Evolutionary conservation across 2,329 filamentous ascomycete genomes (phyloP).

Genomic region (Colletotrichum sp.): DNA sequence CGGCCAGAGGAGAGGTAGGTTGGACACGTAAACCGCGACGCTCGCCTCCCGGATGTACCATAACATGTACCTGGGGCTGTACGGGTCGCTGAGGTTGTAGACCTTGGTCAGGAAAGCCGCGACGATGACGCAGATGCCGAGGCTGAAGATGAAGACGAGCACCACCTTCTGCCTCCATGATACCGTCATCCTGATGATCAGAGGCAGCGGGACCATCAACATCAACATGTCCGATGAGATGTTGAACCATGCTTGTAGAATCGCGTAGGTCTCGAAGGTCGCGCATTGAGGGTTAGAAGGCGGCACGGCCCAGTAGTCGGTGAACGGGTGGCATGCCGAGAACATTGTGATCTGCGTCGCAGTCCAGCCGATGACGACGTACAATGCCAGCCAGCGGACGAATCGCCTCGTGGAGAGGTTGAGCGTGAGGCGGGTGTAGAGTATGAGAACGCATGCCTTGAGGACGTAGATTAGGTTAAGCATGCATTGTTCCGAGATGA

Average conservation of each 20-base stretch:
- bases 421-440: constrained; percentile 46
- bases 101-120: constrained; percentile 48
- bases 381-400: constrained; percentile 42
- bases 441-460: constrained; percentile 49
- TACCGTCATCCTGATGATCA: constrained; percentile 42
- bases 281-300: constrained; percentile 49
- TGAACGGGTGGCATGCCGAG: constrained; percentile 48
- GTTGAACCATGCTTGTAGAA: constrained; percentile 53
- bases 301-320: constrained; percentile 52
- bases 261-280: constrained; percentile 49
- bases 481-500: constrained; percentile 48
- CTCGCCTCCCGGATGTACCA: constrained; percentile 61
- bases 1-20: constrained; percentile 58
- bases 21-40: constrained; percentile 57
- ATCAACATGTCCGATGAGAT: constrained; percentile 52
- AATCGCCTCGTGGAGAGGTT: constrained; percentile 34
- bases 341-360: constrained; percentile 51
- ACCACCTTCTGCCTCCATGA: constrained; percentile 45
- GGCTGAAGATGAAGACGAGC: constrained; percentile 51
- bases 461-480: constrained; percentile 31
- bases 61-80: constrained; percentile 41
- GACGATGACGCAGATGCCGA: constrained; percentile 53
- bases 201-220: constrained; percentile 50
- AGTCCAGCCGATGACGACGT: constrained; percentile 44
- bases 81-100: constrained; percentile 40